These are phyloP conservation scores for Fusarium mundagurra DNA, from an alignment of 2,329 filamentous ascomycete species.

Conservation along the genomic window DNA sequence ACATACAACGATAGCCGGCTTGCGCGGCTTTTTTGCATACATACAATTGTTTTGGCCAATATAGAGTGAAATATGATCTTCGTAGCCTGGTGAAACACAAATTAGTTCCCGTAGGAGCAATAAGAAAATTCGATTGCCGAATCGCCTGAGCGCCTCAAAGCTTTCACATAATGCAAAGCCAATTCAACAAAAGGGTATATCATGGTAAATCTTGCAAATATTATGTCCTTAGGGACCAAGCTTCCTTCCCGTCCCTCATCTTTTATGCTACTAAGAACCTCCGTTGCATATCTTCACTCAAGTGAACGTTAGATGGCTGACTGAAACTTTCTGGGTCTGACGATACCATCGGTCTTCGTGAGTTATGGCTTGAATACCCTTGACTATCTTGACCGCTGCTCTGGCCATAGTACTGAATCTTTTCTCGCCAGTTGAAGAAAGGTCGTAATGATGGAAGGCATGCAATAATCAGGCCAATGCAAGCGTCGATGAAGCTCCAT, in stretches of 20 bases:
- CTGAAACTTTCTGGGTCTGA: background rate
- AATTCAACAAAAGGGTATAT: background rate
- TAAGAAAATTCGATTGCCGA: too few species aligned
- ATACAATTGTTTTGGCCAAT: too few species aligned
- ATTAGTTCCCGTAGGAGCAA: background rate
- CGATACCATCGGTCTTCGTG: background rate
- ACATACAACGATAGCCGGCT: background rate
- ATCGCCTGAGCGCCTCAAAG: too few species aligned
- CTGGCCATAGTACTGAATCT: background rate
- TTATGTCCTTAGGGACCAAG: background rate
- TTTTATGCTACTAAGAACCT: background rate
- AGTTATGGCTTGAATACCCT: background rate
- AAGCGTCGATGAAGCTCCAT: conserved; percentile 14
- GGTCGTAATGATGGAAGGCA: conserved; percentile 15
- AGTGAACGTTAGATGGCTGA: background rate
- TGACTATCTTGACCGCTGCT: background rate
- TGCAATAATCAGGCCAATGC: conserved; percentile 10
- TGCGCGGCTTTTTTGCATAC: background rate
- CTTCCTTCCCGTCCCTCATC: too few species aligned
- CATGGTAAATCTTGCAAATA: background rate
- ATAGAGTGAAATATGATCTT: background rate
- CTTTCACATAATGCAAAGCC: background rate
- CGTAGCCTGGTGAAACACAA: too few species aligned
- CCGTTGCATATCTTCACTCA: background rate
- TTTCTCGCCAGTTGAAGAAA: conserved; percentile 4